A percentile compares a stretch with the other conserved stretches of the same genome.
These are phyloP conservation scores for Aspergillus leporis DNA, from an alignment of 495 filamentous ascomycete genomes.

Conservation along the genomic window DNA sequence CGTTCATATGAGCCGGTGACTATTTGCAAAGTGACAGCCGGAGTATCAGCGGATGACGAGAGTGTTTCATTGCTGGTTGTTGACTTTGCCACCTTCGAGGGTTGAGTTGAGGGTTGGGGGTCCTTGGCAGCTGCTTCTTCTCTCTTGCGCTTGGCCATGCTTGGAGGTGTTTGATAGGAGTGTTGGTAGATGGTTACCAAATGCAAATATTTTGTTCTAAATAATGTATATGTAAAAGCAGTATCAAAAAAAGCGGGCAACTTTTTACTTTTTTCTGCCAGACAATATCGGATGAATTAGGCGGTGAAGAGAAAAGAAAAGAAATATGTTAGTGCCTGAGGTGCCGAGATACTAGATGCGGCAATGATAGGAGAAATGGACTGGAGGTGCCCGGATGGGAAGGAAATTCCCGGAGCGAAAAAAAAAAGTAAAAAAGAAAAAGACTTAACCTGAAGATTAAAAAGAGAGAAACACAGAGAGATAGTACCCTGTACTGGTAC, in stretches of 20 bases:
- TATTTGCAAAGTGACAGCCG: slow-evolving; percentile 71
- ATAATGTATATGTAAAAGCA: not conserved
- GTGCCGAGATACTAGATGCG: slow-evolving; percentile 1
- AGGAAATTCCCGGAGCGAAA: not conserved
- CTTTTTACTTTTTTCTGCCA: slow-evolving; percentile 29
- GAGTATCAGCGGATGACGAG: slow-evolving; percentile 20
- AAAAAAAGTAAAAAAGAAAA: not conserved
- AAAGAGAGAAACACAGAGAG: not conserved
- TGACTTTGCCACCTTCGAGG: slow-evolving; percentile 40
- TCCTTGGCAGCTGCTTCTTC: slow-evolving; percentile 40
- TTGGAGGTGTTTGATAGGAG: slow-evolving; percentile 17
- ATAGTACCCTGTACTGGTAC: not conserved
- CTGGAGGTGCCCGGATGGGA: not conserved
- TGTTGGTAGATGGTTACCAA: slow-evolving; percentile 12
- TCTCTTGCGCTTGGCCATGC: slow-evolving; percentile 80
- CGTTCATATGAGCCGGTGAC: slow-evolving; percentile 94
- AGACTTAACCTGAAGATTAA: not conserved
- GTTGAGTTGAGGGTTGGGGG: slow-evolving; percentile 26
- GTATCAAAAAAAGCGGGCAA: slow-evolving; percentile 18
- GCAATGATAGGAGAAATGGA: not conserved
- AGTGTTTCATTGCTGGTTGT: slow-evolving; percentile 23
- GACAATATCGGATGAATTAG: slow-evolving; percentile 12
- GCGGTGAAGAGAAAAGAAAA: slow-evolving; percentile 3
- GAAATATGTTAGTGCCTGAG: slow-evolving; percentile 6
- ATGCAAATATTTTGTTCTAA: slow-evolving; percentile 11